These are phyloP conservation scores for Chaetomium sp. DNA, from an alignment of 2,329 filamentous ascomycete species.

Conservation along the genomic window DNA sequence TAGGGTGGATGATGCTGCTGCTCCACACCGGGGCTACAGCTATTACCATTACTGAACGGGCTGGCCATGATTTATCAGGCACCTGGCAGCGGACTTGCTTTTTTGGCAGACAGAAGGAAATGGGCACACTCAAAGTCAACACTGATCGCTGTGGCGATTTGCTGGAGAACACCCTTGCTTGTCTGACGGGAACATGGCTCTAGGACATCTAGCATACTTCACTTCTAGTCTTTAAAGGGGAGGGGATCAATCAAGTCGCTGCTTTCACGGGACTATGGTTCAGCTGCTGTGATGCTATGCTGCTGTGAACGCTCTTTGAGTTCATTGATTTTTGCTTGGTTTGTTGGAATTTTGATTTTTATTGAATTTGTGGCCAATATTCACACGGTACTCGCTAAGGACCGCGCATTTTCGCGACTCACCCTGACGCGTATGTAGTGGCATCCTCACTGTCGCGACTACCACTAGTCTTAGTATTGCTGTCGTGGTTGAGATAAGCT, in stretches of 20 bases:
- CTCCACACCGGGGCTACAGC: background rate
- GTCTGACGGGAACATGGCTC: background rate
- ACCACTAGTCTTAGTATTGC: background rate
- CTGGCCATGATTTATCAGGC: background rate
- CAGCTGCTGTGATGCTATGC: background rate
- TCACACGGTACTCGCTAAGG: background rate
- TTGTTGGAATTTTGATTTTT: background rate
- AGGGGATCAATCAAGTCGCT: conserved; percentile 7
- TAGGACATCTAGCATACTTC: conserved; percentile 4
- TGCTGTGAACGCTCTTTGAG: background rate
- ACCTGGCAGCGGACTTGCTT: background rate
- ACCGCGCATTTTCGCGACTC: background rate
- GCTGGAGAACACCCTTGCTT: background rate
- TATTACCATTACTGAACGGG: conserved; percentile 6
- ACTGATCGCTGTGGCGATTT: background rate
- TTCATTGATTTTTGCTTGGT: background rate
- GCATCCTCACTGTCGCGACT: background rate
- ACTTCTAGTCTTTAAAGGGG: conserved; percentile 7
- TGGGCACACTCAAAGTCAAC: background rate
- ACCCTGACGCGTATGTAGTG: background rate
- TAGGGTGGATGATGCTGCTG: background rate
- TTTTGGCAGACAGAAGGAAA: conserved; percentile 10
- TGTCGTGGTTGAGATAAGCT: conserved; percentile 14
- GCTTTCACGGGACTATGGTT: conserved; percentile 1
- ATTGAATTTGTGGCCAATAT: background rate